Evolutionary conservation across 225 moss, liverwort and hornwort species (phyloP).

Genomic region (Rhytidiadelphus loreus): DNA sequence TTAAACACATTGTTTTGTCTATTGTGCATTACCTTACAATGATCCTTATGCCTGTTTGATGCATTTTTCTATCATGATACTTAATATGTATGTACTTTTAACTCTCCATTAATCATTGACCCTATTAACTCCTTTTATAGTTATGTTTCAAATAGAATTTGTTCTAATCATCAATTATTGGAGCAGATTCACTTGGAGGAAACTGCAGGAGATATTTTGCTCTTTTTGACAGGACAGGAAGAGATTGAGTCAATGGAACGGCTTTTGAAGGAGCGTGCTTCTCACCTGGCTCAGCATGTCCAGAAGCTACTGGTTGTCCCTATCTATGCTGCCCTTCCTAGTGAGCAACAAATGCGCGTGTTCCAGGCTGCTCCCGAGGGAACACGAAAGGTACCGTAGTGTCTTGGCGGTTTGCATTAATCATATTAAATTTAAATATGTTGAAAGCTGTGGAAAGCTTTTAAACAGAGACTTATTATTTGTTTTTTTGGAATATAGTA

Average conservation of each 20-base stretch:
- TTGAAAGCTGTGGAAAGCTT: neutral
- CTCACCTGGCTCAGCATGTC: conserved; percentile 49
- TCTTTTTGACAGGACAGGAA: conserved; percentile 94
- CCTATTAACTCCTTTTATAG: neutral
- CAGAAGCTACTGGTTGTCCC: conserved; percentile 67
- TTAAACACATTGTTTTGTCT: neutral
- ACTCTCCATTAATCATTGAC: neutral
- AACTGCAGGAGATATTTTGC: conserved; percentile 75
- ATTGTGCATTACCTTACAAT: neutral
- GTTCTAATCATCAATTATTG: neutral
- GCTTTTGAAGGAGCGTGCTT: conserved; percentile 74
- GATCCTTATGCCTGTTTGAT: neutral
- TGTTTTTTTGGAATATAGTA: neutral
- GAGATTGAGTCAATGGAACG: conserved; percentile 97
- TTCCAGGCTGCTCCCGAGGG: conserved; percentile 71
- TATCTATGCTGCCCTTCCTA: conserved; percentile 94
- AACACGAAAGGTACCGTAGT: conserved; percentile 51
- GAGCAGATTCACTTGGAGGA: conserved; percentile 82
- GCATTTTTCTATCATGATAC: neutral
- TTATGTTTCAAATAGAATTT: neutral
- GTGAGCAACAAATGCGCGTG: conserved; percentile 97
- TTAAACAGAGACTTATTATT: neutral
- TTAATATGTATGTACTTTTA: neutral
- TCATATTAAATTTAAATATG: too few species aligned
- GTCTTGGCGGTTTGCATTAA: neutral